Percentiles rank a stretch among this genome's conserved stretches.
Evolutionary conservation across 192 early-diverging fungal genomes (phyloP).

Genomic region (Endogone sp.): DNA sequence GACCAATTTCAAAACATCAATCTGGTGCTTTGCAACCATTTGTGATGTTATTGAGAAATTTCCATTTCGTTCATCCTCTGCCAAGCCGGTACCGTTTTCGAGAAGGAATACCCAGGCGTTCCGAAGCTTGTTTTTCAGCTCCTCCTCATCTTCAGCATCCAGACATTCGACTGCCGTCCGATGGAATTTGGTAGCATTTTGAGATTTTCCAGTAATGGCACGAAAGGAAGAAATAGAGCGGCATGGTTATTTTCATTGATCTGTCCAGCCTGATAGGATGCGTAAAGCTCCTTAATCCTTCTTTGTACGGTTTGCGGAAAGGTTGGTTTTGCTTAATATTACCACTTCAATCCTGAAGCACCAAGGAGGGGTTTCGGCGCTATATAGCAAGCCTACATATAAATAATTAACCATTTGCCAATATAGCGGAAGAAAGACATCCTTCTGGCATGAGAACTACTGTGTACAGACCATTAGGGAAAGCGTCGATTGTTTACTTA

Average conservation of each 20-base stretch:
- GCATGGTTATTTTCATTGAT: conserved; percentile 18
- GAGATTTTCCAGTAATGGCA: conserved; percentile 20
- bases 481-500: too few relatives aligned
- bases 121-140: conserved; percentile 14
- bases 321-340: conserved; percentile 15
- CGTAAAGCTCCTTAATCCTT: conserved; percentile 1
- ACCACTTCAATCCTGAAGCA: conserved; percentile 8
- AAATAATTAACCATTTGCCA: too few relatives aligned
- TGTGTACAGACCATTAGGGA: too few relatives aligned
- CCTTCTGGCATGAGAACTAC: too few relatives aligned
- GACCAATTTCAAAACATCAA: conserved; percentile 18
- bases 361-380: conserved; percentile 10
- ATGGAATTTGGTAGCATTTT: conserved; percentile 20
- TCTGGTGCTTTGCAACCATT: conserved; percentile 9
- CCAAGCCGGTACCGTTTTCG: conserved; percentile 22
- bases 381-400: conserved; percentile 10
- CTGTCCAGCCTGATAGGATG: conserved; percentile 1
- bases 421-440: too few relatives aligned
- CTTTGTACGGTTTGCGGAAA: conserved; percentile 8
- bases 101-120: conserved; percentile 31
- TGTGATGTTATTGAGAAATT: conserved; percentile 13
- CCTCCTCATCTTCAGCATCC: conserved; percentile 10
- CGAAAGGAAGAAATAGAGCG: conserved; percentile 16
- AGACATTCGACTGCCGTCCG: conserved; percentile 18
- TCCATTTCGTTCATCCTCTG: neutral